These are phyloP conservation scores for Diaporthe sp. DNA, from an alignment of 2,329 filamentous ascomycete species.

Conservation along the genomic window DNA sequence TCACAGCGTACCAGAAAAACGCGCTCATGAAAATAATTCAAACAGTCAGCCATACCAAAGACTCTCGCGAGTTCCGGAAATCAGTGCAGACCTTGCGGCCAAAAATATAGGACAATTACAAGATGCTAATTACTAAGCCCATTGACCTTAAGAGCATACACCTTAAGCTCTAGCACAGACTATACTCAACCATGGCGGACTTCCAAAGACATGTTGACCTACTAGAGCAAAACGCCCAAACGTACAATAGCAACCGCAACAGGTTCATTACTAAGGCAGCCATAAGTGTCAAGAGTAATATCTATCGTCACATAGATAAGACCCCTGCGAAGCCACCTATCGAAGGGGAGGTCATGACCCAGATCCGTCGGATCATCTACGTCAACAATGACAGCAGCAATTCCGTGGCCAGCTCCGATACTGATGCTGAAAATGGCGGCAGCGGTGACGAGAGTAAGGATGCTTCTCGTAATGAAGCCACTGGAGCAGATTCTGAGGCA, in stretches of 20 bases:
- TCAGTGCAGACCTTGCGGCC: neutral
- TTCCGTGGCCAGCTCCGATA: too few species aligned
- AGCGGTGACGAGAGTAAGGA: neutral
- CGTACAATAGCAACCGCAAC: neutral
- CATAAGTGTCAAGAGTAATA: neutral
- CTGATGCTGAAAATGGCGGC: too few species aligned
- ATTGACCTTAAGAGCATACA: conserved; percentile 15
- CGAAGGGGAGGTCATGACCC: neutral
- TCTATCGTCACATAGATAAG: neutral
- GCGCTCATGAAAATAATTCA: neutral
- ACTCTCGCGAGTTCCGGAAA: neutral
- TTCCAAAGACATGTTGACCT: conserved; percentile 17
- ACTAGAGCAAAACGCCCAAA: conserved; percentile 8
- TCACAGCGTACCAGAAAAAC: conserved; percentile 12
- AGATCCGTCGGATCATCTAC: neutral
- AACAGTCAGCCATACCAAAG: neutral
- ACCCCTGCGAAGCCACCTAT: neutral
- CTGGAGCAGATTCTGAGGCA: neutral
- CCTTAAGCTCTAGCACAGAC: neutral
- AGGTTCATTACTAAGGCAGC: neutral
- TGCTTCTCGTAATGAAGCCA: neutral
- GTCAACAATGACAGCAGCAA: neutral
- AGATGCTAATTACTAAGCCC: neutral
- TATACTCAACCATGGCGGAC: neutral
- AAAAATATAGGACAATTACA: neutral